Percentiles rank a stretch among this genome's conserved stretches.
Conservation (phyloP, 192 early-diverging fungal genomes). For the Oehlia diaphana region DNA sequence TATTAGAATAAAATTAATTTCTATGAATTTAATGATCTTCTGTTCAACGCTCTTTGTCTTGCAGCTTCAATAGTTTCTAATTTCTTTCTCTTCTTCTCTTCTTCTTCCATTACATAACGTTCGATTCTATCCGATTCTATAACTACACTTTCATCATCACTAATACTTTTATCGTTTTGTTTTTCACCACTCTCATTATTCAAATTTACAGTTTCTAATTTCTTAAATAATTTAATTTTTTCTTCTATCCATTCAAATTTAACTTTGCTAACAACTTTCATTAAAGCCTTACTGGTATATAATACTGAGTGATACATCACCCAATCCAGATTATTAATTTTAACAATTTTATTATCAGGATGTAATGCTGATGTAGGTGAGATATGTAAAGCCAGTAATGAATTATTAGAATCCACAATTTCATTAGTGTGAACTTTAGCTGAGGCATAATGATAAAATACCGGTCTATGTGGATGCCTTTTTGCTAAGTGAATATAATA, state of each 20-base stretch:
- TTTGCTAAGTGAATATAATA: conserved; percentile 96
- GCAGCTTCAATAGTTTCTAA: conserved; percentile 42
- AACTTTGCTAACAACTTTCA: conserved; percentile 93
- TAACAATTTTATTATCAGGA: conserved; percentile 60
- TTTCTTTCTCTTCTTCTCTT: conserved; percentile 38
- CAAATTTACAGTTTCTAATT: not conserved
- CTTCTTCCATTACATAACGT: conserved; percentile 2
- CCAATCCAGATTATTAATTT: conserved; percentile 76
- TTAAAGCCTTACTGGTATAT: conserved; percentile 93
- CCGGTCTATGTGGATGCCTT: conserved; percentile 67
- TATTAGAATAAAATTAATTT: not conserved
- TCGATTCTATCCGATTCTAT: not conserved
- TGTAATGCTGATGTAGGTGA: conserved; percentile 90
- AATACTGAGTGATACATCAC: conserved; percentile 92
- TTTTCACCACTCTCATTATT: not conserved
- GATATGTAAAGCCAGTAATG: conserved; percentile 87
- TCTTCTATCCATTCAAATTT: conserved; percentile 85
- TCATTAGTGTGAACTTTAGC: conserved; percentile 33
- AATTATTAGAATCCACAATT: conserved; percentile 76
- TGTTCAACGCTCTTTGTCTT: conserved; percentile 43
- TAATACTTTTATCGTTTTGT: not conserved
- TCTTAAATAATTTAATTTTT: conserved; percentile 50
- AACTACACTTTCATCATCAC: not conserved
- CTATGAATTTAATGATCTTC: conserved; percentile 27
- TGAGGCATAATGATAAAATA: conserved; percentile 61